phyloP scores from a whole-genome alignment of 148 eudicot genomes.

The Rhododendron henanense region DNA sequence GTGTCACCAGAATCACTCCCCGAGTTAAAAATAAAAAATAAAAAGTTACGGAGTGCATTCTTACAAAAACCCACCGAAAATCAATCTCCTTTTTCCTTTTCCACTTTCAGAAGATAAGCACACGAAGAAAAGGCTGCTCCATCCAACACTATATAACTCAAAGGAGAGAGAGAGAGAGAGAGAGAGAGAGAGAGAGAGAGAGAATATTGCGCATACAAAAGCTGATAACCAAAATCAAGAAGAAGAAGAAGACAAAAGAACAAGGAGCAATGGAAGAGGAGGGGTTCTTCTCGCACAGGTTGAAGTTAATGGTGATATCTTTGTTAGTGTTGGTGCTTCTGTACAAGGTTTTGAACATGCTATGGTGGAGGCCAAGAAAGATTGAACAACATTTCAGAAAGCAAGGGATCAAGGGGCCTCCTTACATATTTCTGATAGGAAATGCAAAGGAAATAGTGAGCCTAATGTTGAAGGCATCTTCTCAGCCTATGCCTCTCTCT shows the following conservation, averaged over 20 bases:
- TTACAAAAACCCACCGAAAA: not conserved
- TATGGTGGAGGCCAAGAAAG: constrained; percentile 88
- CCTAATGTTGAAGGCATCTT: constrained; percentile 71
- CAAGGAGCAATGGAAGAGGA: not conserved
- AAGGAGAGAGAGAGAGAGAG: not conserved
- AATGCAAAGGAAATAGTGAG: constrained; percentile 74
- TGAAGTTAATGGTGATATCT: constrained; percentile 29
- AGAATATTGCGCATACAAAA: not conserved
- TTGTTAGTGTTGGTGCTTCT: constrained; percentile 23
- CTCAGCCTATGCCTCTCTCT: constrained; percentile 58
- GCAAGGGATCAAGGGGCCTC: constrained; percentile 93
- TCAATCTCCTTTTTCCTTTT: not conserved
- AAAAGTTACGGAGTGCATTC: not conserved
- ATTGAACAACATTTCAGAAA: constrained; percentile 63
- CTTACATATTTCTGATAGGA: constrained; percentile 72
- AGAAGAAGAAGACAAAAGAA: not conserved
- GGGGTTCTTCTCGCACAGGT: constrained; percentile 7
- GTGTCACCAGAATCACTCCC: not conserved
- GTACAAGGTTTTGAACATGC: constrained; percentile 35
- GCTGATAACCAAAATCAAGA: constrained; percentile 1
- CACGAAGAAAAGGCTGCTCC: constrained; percentile 30
- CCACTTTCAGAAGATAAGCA: constrained; percentile 24
- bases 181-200: not conserved
- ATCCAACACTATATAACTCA: constrained; percentile 7
- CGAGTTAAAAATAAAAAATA: not conserved